A percentile compares a stretch with the other conserved stretches of the same genome.
Evolutionary conservation across 164 flowering plant genomes (phyloP).

Genomic region (Santalum album): DNA sequence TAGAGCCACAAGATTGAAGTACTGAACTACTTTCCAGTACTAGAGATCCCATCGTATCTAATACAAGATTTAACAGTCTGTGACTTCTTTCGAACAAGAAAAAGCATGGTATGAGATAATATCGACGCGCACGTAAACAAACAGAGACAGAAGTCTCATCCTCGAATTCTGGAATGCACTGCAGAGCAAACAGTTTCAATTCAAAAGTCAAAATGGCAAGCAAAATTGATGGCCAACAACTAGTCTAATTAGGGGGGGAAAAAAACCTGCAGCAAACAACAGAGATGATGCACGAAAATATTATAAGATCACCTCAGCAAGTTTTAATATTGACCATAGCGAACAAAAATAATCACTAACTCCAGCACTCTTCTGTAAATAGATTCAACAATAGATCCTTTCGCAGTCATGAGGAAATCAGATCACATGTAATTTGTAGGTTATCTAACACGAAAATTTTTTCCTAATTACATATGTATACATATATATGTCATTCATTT

Average conservation of each 20-base stretch:
- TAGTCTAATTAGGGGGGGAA: neutral
- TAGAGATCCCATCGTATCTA: conserved; percentile 39
- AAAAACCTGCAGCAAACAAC: too few species aligned
- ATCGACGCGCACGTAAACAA: conserved; percentile 16
- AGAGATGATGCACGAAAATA: too few species aligned
- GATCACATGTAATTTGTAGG: too few species aligned
- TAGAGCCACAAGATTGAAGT: conserved; percentile 6
- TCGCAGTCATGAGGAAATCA: too few species aligned
- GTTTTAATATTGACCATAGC: too few species aligned
- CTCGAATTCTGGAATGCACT: conserved; percentile 36
- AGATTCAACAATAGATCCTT: too few species aligned
- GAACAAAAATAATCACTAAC: too few species aligned
- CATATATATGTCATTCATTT: too few species aligned
- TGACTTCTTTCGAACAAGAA: conserved; percentile 44
- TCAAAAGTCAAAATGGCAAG: neutral
- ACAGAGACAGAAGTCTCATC: conserved; percentile 12
- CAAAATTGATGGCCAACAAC: neutral
- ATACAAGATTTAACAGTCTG: conserved; percentile 32
- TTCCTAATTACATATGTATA: too few species aligned
- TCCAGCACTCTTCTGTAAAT: too few species aligned
- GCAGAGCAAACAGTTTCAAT: conserved; percentile 11
- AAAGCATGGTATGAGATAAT: conserved; percentile 51
- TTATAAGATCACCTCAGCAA: too few species aligned
- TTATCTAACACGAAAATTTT: too few species aligned
- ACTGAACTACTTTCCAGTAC: conserved; percentile 17